phyloP scores from a whole-genome alignment of 345 rosid species.

The Eucalyptus lansdowneana region DNA sequence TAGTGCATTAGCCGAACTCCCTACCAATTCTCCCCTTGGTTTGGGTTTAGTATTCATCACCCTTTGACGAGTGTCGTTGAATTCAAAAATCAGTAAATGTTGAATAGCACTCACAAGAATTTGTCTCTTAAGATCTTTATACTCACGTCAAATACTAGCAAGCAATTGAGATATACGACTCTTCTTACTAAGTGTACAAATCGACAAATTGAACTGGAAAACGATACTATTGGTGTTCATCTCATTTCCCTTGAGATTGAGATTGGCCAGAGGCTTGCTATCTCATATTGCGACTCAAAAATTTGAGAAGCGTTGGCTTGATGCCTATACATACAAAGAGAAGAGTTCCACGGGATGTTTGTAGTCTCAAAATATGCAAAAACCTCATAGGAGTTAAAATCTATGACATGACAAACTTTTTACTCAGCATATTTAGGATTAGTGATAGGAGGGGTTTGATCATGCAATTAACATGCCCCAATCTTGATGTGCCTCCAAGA shows the following conservation, averaged over 20 bases:
- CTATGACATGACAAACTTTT: background rate
- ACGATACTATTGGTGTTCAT: background rate
- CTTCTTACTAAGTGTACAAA: background rate
- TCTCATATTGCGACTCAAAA: background rate
- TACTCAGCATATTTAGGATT: background rate
- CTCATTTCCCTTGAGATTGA: background rate
- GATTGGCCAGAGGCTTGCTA: background rate
- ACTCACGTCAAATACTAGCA: background rate
- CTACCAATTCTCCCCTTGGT: background rate
- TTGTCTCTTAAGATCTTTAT: background rate
- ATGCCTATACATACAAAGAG: background rate
- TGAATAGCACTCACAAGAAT: background rate
- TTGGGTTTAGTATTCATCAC: background rate
- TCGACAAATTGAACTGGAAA: background rate
- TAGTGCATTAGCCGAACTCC: background rate
- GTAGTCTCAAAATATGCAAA: background rate
- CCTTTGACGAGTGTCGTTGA: background rate
- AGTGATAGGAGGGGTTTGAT: background rate
- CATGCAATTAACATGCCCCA: background rate
- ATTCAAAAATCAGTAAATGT: background rate
- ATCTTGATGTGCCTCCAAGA: background rate
- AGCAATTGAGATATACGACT: background rate
- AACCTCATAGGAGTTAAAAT: background rate
- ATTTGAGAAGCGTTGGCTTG: background rate
- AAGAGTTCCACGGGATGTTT: background rate